Evolutionary conservation across 352 stramenopile species (phyloP).

Genomic region (Thalassiosira oceanica): DNA sequence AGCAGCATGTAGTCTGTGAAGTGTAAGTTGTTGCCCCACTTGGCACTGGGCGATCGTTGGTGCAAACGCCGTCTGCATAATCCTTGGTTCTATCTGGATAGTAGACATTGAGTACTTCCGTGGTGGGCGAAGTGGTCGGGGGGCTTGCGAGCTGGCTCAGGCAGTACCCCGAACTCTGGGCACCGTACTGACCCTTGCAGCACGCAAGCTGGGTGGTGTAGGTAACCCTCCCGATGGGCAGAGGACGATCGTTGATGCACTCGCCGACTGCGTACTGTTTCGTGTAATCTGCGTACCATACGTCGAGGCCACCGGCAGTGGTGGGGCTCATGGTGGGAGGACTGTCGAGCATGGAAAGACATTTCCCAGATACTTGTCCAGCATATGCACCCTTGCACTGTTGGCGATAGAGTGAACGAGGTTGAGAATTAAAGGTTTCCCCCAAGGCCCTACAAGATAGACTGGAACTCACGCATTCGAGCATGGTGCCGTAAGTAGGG

Average conservation of each 20-base stretch:
- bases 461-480: no score
- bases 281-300: conserved; percentile 9
- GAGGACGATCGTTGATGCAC: conserved; percentile 4
- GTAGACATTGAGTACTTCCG: background rate
- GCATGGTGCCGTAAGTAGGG: conserved; percentile 4
- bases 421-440: no score
- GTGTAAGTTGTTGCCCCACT: conserved; percentile 3
- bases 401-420: no score
- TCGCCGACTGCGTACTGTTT: conserved; percentile 3
- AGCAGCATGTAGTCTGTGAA: conserved; percentile 11
- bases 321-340: background rate
- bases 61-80: conserved; percentile 7
- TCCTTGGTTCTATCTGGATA: conserved; percentile 4
- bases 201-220: conserved; percentile 13
- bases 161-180: conserved; percentile 13
- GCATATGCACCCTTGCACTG: conserved; percentile 23
- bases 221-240: background rate
- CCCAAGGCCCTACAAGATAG: no score
- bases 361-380: conserved; percentile 20
- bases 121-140: background rate
- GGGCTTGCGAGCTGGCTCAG: background rate
- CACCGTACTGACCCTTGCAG: conserved; percentile 17
- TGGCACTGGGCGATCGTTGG: conserved; percentile 1
- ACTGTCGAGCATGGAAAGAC: background rate
- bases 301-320: background rate